Evolutionary conservation across 2,329 filamentous ascomycete species (phyloP).

Genomic region (Aspergillus ruber): DNA sequence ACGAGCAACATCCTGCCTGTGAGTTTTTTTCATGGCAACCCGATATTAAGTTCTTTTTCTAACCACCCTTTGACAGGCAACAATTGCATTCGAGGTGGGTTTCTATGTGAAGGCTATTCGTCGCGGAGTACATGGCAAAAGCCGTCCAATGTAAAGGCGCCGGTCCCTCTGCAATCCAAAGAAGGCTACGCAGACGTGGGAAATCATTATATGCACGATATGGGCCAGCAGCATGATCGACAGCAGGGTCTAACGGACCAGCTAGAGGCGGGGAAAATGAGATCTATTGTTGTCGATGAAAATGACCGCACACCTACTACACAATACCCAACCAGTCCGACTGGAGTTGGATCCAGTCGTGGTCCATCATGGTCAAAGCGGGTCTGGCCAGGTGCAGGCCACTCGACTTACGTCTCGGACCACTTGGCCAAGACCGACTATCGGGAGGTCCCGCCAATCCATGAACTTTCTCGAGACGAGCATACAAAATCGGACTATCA

Average conservation of each 20-base stretch:
- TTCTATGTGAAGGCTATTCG: constrained; percentile 86
- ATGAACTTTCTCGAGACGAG: constrained; percentile 33
- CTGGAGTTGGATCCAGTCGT: constrained; percentile 25
- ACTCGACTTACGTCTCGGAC: constrained; percentile 32
- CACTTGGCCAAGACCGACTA: constrained; percentile 34
- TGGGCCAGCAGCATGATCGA: constrained; percentile 34
- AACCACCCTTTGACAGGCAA: constrained; percentile 51
- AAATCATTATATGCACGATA: constrained; percentile 33
- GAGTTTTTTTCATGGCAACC: constrained; percentile 34
- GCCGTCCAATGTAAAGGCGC: constrained; percentile 60
- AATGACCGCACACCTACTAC: constrained; percentile 28
- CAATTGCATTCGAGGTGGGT: constrained; percentile 86
- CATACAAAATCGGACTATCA: constrained; percentile 35
- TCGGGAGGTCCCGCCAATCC: constrained; percentile 35
- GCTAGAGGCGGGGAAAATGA: constrained; percentile 40
- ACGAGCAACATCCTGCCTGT: constrained; percentile 91
- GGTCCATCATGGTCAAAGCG: constrained; percentile 35
- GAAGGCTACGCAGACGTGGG: constrained; percentile 49
- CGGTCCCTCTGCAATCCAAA: constrained; percentile 77
- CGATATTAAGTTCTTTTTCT: constrained; percentile 2
- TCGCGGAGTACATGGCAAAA: constrained; percentile 73
- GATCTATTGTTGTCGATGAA: constrained; percentile 43
- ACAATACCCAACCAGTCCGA: constrained; percentile 37
- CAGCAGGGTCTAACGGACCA: constrained; percentile 27
- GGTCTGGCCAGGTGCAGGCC: constrained; percentile 30